A percentile compares a stretch with the other conserved stretches of the same genome.
Evolutionary conservation across 2,329 filamentous ascomycete genomes (phyloP).

Genomic region (Plectosphaerella plurivora): DNA sequence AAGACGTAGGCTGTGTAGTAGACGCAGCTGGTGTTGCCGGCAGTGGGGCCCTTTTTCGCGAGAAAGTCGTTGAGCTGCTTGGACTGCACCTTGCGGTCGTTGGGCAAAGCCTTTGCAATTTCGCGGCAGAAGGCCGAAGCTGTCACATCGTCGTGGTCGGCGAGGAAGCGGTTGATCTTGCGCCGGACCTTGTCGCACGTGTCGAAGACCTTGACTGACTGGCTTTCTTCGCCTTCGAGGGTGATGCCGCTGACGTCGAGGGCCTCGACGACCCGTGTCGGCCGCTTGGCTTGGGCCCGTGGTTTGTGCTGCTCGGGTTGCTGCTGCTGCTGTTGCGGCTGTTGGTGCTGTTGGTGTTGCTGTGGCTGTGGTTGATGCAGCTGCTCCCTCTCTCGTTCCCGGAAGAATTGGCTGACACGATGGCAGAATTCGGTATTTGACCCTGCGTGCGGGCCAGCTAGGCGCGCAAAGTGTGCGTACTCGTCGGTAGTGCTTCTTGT

Average conservation of each 20-base stretch:
- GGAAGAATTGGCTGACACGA: conserved; percentile 40
- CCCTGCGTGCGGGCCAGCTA: conserved; percentile 34
- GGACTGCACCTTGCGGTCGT: conserved; percentile 31
- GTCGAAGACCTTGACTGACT: conserved; percentile 46
- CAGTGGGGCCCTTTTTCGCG: conserved; percentile 38
- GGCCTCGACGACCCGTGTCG: not conserved
- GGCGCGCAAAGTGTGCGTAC: conserved; percentile 44
- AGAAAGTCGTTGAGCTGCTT: conserved; percentile 46
- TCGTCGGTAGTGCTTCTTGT: conserved; percentile 30
- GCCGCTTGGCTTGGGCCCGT: not conserved
- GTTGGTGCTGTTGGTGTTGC: not conserved
- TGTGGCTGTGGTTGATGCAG: conserved; percentile 14
- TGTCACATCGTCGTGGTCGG: conserved; percentile 33
- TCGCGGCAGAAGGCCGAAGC: conserved; percentile 47
- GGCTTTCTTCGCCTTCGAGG: conserved; percentile 41
- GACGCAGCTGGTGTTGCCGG: conserved; percentile 41
- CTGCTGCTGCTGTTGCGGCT: not conserved
- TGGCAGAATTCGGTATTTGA: conserved; percentile 24
- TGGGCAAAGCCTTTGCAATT: conserved; percentile 35
- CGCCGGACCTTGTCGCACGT: conserved; percentile 53
- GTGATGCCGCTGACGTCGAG: conserved; percentile 36
- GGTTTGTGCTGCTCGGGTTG: conserved; percentile 1
- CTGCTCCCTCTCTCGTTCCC: conserved; percentile 43
- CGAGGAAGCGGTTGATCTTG: conserved; percentile 49
- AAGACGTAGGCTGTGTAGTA: conserved; percentile 54